Evolutionary conservation across 108 stramenopile genomes (phyloP).

Genomic region (Nitzschia putrida): DNA sequence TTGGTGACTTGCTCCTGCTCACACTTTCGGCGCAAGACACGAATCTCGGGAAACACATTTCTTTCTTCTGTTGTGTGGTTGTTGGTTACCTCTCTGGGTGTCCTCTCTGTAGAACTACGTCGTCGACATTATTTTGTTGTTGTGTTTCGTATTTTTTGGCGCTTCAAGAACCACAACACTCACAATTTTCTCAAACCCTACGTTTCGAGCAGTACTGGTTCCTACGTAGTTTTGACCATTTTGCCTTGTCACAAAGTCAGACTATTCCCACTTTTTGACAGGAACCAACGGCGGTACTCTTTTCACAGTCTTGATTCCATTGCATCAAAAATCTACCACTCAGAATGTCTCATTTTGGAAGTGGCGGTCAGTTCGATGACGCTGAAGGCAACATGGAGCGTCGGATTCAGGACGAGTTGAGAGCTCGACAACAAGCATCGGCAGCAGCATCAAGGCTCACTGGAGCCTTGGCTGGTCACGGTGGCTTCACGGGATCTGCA

Average conservation of each 20-base stretch:
- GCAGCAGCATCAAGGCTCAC: slow-evolving; percentile 15
- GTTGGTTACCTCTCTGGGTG: too few species aligned
- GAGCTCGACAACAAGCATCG: slow-evolving; percentile 24
- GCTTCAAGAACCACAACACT: too few species aligned
- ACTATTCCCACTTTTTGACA: too few species aligned
- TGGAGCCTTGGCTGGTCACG: slow-evolving; percentile 11
- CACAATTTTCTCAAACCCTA: too few species aligned
- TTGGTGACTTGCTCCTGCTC: slow-evolving; percentile 9
- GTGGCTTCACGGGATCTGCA: not conserved
- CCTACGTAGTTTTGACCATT: slow-evolving; percentile 1
- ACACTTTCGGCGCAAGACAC: slow-evolving; percentile 2
- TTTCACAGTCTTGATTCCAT: not conserved
- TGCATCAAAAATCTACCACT: not conserved
- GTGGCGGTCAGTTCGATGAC: slow-evolving; percentile 19
- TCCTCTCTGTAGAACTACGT: too few species aligned
- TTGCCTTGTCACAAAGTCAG: too few species aligned
- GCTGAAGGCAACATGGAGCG: slow-evolving; percentile 27
- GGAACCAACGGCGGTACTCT: not conserved
- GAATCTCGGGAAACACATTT: too few species aligned
- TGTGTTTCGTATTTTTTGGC: too few species aligned
- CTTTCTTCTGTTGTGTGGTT: too few species aligned
- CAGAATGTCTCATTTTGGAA: slow-evolving; percentile 13
- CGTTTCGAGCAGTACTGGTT: slow-evolving; percentile 1
- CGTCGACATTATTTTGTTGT: too few species aligned
- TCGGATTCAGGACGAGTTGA: slow-evolving; percentile 41